Percentiles rank a stretch among this genome's conserved stretches.
phyloP scores from a whole-genome alignment of 441 rosid genomes.

The Monsonia emarginata region DNA sequence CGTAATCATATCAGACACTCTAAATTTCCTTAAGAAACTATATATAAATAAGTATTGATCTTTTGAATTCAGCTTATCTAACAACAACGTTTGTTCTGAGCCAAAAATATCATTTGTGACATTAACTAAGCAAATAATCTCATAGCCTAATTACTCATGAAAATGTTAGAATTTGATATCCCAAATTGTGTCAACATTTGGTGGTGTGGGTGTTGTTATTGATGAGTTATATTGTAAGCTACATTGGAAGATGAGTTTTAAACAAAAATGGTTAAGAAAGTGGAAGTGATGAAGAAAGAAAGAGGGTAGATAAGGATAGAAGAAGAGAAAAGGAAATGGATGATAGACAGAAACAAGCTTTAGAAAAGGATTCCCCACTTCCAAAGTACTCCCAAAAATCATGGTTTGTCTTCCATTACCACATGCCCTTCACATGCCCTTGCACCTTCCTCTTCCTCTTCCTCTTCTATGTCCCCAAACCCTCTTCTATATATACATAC shows the following conservation, averaged over 20 bases:
- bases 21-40: too few species aligned
- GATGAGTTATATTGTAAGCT: not conserved
- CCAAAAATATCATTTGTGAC: too few species aligned
- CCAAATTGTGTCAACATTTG: not conserved
- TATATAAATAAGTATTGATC: too few species aligned
- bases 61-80: too few species aligned
- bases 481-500: slow-evolving; percentile 14
- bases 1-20: too few species aligned
- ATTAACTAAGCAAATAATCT: too few species aligned
- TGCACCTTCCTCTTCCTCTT: too few species aligned
- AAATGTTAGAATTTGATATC: too few species aligned
- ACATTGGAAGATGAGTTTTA: not conserved
- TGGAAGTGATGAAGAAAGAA: not conserved
- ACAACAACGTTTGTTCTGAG: too few species aligned
- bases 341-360: not conserved
- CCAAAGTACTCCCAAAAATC: slow-evolving; percentile 7
- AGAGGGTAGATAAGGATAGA: slow-evolving; percentile 10
- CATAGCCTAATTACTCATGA: too few species aligned
- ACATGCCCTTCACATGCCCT: slow-evolving; percentile 27
- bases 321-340: slow-evolving; percentile 14
- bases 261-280: not conserved
- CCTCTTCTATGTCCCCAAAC: slow-evolving; percentile 16
- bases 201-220: not conserved
- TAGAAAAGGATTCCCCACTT: slow-evolving; percentile 20
- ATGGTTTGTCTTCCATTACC: slow-evolving; percentile 15